Evolutionary conservation across 768 basidiomycete genomes (phyloP), one percentile per base, ranked within the genome.

Genomic region (Termitomyces sp.): DNA sequence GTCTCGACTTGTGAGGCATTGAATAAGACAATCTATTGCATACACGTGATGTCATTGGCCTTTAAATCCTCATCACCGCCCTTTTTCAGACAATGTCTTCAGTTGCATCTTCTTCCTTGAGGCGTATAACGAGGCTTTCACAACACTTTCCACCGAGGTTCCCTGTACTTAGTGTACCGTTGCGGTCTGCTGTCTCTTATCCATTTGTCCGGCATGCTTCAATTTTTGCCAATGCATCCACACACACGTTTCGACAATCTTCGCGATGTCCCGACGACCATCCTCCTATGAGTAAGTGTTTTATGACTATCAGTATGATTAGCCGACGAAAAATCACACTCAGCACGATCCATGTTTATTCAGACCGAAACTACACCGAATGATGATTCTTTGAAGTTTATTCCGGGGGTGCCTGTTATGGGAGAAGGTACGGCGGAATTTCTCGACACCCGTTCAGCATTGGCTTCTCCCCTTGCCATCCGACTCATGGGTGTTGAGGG

Each of bases 311-410:
- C 16, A 13, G 20, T 1, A 4, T 44, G 11, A 18, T 34, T 39
- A 27, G 24, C 22, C 31, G 22, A 51, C 20, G 37, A n/a, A 8
- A 33, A 49, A 55, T 36, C 33, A 13, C 16, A 18, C 18, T 31
- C 60, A 93, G 91, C 75, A 36, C 85, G 95, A 24, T 88, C 89
- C 55, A 96, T 98, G 95, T 98, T 98, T 77, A 97, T 98, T 58
- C 97, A 99, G 75, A 98, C 96, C 5, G 95, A 98, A 75, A 85
- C 87, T 11, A 99, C 97, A 0, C 97, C 97, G 0, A 99, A 99
- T 71, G 92, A 93, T 34, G 94, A 98, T 70, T 96, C 95, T 1
- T 83, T 99, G 54, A 98, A 99, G 73, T 99, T 99, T 75, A 94
- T 99, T 59, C 97, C 96, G 1, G 97, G 97, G 0, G 80, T 87